Conservation (phyloP, 2,329 filamentous ascomycete species). For the Sporothrix dimorphospora region DNA sequence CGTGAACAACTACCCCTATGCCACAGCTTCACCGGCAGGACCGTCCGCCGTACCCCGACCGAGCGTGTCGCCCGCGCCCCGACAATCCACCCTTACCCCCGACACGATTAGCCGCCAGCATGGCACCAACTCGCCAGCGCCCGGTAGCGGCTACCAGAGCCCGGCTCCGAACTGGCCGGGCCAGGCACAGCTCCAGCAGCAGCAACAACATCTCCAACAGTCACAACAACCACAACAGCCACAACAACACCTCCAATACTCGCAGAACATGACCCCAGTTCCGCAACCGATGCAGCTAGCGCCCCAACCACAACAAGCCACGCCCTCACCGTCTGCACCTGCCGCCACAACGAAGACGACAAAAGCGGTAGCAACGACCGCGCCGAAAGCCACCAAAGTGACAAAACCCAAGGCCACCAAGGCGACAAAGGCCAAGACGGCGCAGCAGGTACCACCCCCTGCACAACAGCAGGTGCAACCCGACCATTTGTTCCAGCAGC, state of each 20-base stretch:
- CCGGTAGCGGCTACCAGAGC: conserved; percentile 9
- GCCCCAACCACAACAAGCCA: conserved; percentile 21
- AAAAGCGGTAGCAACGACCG: not conserved
- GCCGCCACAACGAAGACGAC: not conserved
- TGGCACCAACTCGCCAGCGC: not conserved
- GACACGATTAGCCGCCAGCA: conserved; percentile 16
- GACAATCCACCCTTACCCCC: conserved; percentile 15
- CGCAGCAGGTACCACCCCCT: conserved; percentile 1
- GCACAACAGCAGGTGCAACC: conserved; percentile 12
- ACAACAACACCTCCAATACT: conserved; percentile 14
- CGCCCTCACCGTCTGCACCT: not conserved
- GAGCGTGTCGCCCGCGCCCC: conserved; percentile 9
- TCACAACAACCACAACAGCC: conserved; percentile 4
- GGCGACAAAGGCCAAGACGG: conserved; percentile 9
- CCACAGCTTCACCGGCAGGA: not conserved
- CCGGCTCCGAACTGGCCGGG: conserved; percentile 13
- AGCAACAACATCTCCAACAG: not conserved
- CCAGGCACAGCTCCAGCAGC: not conserved
- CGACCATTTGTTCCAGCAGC: conserved; percentile 23
- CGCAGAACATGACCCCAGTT: not conserved
- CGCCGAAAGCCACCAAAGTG: conserved; percentile 18
- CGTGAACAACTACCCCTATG: not conserved
- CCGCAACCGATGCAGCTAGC: conserved; percentile 21
- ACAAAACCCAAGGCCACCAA: conserved; percentile 25
- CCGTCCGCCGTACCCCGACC: not conserved